phyloP scores from a whole-genome alignment of 306 rosid species.

The Dryas alaskensis region DNA sequence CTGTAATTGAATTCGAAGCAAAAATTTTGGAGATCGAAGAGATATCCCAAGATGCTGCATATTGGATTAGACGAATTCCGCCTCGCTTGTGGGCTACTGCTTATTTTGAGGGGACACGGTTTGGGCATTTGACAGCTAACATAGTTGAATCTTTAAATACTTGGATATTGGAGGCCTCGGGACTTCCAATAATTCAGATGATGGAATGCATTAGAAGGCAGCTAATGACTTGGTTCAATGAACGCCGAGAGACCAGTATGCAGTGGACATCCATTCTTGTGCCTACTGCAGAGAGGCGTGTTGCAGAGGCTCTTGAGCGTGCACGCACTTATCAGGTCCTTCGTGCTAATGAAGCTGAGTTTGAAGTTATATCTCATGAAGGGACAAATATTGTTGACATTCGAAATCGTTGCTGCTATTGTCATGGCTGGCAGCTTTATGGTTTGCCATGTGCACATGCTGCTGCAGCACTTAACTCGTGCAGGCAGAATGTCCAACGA shows the following conservation, averaged over 20 bases:
- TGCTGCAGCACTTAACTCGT: conserved; percentile 83
- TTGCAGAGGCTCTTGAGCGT: conserved; percentile 75
- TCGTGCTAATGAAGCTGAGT: conserved; percentile 87
- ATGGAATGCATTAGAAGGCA: conserved; percentile 90
- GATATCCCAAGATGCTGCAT: conserved; percentile 80
- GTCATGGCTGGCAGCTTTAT: conserved; percentile 86
- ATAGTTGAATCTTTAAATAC: conserved; percentile 61
- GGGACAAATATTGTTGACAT: conserved; percentile 73
- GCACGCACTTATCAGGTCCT: conserved; percentile 85
- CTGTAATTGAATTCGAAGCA: conserved; percentile 69
- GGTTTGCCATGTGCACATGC: conserved; percentile 93
- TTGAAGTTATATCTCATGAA: conserved; percentile 79
- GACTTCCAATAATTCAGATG: conserved; percentile 85
- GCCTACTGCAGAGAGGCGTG: conserved; percentile 73
- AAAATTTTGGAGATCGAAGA: conserved; percentile 69
- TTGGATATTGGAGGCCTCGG: conserved; percentile 82
- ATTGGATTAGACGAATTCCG: conserved; percentile 73
- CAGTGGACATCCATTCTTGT: conserved; percentile 90
- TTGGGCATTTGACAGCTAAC: conserved; percentile 78
- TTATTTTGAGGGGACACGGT: conserved; percentile 79
- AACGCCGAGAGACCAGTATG: conserved; percentile 82
- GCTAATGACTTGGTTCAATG: conserved; percentile 88
- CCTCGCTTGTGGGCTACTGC: conserved; percentile 86
- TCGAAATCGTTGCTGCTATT: conserved; percentile 69
- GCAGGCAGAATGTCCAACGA: conserved; percentile 84